Percentiles rank a stretch among this genome's conserved stretches.
phyloP scores from a whole-genome alignment of 164 flowering plant species.

The Berberis vulgaris region DNA sequence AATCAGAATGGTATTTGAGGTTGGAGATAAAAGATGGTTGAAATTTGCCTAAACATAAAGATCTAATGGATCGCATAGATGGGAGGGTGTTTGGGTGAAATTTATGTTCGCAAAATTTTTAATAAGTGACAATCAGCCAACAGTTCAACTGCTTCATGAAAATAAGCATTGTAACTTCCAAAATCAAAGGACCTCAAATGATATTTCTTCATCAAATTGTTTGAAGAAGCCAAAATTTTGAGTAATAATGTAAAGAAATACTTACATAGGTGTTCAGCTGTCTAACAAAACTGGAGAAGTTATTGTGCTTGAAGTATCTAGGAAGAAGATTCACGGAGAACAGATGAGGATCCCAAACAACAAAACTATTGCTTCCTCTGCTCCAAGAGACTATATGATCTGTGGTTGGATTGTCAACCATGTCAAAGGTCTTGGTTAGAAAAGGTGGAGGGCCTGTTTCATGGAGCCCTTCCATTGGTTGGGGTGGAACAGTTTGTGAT shows the following conservation, averaged over 20 bases:
- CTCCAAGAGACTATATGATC: conserved; percentile 67
- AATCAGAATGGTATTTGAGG: too few relatives aligned
- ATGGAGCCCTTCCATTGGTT: conserved; percentile 40
- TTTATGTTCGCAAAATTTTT: too few relatives aligned
- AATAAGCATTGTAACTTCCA: too few relatives aligned
- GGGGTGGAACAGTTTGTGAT: conserved; percentile 19
- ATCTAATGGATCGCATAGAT: too few relatives aligned
- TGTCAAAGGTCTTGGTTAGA: conserved; percentile 49
- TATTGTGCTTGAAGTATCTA: conserved; percentile 76
- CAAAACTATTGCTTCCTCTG: conserved; percentile 50
- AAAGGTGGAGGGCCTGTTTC: conserved; percentile 29
- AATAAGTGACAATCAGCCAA: too few relatives aligned
- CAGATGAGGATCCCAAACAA: conserved; percentile 64
- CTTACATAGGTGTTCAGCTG: conserved; percentile 85
- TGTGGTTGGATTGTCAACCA: conserved; percentile 53
- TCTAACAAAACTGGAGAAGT: conserved; percentile 84
- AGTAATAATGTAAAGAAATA: neutral
- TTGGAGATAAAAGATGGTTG: too few relatives aligned
- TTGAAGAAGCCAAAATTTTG: too few relatives aligned
- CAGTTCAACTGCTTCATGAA: too few relatives aligned
- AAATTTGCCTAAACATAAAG: too few relatives aligned
- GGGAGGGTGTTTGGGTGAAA: too few relatives aligned
- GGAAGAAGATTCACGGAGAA: conserved; percentile 62
- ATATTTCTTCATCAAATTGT: too few relatives aligned
- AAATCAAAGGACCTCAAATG: too few relatives aligned